Conservation (phyloP, 225 moss, liverwort and hornwort species). For the Polytrichum commune region DNA sequence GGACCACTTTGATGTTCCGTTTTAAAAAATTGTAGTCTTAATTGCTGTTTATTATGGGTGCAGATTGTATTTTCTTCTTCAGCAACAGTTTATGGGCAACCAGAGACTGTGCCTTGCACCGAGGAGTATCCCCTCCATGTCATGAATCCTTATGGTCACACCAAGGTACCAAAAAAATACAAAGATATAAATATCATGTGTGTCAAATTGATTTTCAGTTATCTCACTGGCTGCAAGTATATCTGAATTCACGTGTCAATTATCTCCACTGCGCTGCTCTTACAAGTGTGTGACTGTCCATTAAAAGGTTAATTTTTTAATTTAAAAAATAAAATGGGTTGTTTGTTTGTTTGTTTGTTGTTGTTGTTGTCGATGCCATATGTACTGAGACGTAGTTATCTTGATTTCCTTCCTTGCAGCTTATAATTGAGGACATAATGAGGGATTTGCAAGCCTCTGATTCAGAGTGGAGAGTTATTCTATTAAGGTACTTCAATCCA, state of each 20-base stretch:
- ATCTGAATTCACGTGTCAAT: no score
- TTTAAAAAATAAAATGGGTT: no score
- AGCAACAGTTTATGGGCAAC: conserved; percentile 91
- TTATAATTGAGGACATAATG: conserved; percentile 85
- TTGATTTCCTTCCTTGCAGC: conserved; percentile 38
- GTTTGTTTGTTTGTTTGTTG: no score
- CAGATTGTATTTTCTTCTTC: conserved; percentile 96
- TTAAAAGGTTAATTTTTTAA: no score
- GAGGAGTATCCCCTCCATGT: conserved; percentile 78
- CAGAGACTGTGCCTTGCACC: conserved; percentile 80
- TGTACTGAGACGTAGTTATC: no score
- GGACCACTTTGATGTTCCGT: no score
- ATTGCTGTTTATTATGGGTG: not conserved
- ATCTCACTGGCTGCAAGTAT: no score
- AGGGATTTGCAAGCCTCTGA: conserved; percentile 69
- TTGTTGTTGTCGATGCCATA: no score
- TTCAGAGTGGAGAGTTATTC: conserved; percentile 79
- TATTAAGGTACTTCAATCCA: conserved; percentile 92
- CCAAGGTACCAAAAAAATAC: conserved; percentile 50
- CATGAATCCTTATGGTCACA: conserved; percentile 86
- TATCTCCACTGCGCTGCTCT: no score
- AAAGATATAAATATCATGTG: no score
- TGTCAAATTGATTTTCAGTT: no score
- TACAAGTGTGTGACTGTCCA: no score
- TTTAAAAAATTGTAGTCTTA: not conserved